Conservation (phyloP, 163 green algal species). For the Volvox carteri region DNA sequence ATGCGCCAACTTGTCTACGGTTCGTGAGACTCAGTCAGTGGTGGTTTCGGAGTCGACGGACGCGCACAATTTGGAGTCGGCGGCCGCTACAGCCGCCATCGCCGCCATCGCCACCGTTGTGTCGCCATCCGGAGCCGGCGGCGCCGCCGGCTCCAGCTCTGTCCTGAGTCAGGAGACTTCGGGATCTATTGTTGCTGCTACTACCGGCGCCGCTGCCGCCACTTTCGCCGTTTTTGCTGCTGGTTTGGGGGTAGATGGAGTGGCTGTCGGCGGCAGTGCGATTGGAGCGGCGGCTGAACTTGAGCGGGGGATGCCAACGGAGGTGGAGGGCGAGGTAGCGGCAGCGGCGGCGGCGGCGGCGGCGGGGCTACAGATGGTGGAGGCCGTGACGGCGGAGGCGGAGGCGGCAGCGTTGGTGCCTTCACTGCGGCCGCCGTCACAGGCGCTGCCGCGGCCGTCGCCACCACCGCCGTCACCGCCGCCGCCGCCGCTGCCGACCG, state of each 20-base stretch:
- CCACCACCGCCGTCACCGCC: not conserved
- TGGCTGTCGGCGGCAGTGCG: too few relatives aligned
- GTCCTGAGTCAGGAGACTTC: too few relatives aligned
- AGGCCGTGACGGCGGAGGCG: not conserved
- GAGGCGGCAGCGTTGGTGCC: not conserved
- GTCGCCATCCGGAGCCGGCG: not conserved
- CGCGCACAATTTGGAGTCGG: not conserved
- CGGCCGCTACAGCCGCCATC: not conserved
- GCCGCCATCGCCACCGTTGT: not conserved
- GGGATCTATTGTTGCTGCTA: too few relatives aligned
- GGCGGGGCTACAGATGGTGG: too few relatives aligned
- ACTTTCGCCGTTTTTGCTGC: too few relatives aligned
- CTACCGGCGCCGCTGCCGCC: too few relatives aligned
- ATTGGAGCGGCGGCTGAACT: too few relatives aligned
- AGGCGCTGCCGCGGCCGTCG: not conserved
- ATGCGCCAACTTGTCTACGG: not conserved
- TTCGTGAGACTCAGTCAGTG: not conserved
- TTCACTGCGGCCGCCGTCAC: not conserved
- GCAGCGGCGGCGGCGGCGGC: too few relatives aligned
- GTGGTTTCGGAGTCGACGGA: not conserved
- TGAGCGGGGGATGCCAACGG: too few relatives aligned
- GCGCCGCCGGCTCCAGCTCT: too few relatives aligned
- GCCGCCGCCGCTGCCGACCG: not conserved
- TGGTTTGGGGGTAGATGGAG: too few relatives aligned
- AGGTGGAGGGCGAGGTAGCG: too few relatives aligned